A percentile compares a stretch with the other conserved stretches of the same genome.
Conservation (phyloP, 1,284 basidiomycete genomes). For the Prillingera fragicola region DNA sequence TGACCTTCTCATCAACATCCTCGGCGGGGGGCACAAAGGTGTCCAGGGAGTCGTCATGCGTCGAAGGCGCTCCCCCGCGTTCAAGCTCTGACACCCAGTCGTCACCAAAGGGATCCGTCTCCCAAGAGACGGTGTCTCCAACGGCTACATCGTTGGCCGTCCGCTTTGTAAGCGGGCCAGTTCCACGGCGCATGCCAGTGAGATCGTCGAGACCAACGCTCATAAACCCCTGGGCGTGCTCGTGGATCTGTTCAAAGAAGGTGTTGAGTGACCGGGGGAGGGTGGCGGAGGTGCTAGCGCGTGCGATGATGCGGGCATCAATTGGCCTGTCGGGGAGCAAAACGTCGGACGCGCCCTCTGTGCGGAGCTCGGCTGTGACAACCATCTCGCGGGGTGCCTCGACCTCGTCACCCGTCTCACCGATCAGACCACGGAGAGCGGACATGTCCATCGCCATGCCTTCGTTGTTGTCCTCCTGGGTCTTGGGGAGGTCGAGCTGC, state of each 20-base stretch:
- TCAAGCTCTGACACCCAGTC: too few species aligned
- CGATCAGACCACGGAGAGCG: slow-evolving; percentile 6
- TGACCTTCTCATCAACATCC: background rate
- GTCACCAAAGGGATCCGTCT: too few species aligned
- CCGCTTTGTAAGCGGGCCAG: background rate
- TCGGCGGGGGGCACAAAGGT: too few species aligned
- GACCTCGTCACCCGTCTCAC: too few species aligned
- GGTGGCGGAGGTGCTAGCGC: too few species aligned
- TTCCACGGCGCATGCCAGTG: slow-evolving; percentile 7
- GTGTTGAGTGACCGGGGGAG: slow-evolving; percentile 1
- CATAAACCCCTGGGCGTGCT: background rate
- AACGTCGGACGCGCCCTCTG: slow-evolving; percentile 5
- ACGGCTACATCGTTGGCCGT: background rate
- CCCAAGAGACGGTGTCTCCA: background rate
- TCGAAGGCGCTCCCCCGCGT: too few species aligned
- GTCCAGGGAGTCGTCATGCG: too few species aligned
- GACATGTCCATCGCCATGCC: slow-evolving; percentile 7
- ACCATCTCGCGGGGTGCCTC: slow-evolving; percentile 1
- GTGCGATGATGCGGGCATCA: slow-evolving; percentile 6
- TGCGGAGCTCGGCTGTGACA: background rate
- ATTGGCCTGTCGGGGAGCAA: slow-evolving; percentile 12
- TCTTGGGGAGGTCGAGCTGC: background rate
- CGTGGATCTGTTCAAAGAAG: slow-evolving; percentile 11
- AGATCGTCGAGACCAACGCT: slow-evolving; percentile 7
- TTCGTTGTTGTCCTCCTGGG: slow-evolving; percentile 1